Evolutionary conservation across 805 yeast genomes (phyloP).

Genomic region (Barnettozyma pratensis): DNA sequence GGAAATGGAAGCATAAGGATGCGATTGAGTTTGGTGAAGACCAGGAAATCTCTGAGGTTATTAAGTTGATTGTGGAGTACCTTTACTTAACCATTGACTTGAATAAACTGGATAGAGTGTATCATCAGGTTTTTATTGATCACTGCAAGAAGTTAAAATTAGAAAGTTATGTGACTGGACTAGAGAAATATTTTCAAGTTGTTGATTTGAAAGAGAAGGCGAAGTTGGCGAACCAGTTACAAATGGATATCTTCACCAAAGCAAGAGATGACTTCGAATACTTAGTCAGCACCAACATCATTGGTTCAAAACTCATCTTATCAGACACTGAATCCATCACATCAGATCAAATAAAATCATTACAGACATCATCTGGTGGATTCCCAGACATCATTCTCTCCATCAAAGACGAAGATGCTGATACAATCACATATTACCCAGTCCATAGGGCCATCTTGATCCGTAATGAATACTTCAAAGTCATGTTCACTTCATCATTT

Average conservation of each 20-base stretch:
- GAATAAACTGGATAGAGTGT: conserved; percentile 29
- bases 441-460: conserved; percentile 56
- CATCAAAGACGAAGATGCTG: conserved; percentile 26
- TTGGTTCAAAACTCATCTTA: conserved; percentile 12
- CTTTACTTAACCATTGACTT: conserved; percentile 36
- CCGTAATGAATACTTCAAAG: conserved; percentile 58
- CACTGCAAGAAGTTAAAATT: conserved; percentile 32
- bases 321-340: conserved; percentile 4
- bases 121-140: conserved; percentile 25
- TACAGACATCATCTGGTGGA: conserved; percentile 15
- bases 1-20: conserved; percentile 22
- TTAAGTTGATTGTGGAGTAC: conserved; percentile 27
- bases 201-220: conserved; percentile 28
- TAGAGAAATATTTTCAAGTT: conserved; percentile 27
- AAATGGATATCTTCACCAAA: conserved; percentile 13
- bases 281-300: conserved; percentile 16
- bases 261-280: conserved; percentile 19
- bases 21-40: conserved; percentile 18
- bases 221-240: conserved; percentile 27
- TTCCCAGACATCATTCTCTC: conserved; percentile 46
- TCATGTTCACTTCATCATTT: conserved; percentile 54
- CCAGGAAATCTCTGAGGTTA: conserved; percentile 18
- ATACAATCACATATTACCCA: conserved; percentile 43
- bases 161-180: conserved; percentile 31
- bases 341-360: conserved; percentile 3